Conservation (phyloP, 208 protist genomes). For the Acanthamoeba royreba region DNA sequence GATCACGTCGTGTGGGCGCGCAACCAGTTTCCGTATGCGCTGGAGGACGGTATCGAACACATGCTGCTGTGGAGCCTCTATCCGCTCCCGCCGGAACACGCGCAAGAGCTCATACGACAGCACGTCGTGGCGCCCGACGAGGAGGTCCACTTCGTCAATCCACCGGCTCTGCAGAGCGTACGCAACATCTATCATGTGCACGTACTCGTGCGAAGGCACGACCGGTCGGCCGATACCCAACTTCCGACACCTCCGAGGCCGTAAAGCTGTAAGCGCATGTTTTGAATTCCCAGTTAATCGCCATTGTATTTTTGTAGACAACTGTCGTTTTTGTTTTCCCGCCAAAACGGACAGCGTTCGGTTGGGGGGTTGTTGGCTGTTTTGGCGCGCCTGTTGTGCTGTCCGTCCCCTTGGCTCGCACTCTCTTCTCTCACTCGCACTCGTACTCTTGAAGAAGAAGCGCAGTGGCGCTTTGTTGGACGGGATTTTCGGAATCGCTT, state of each 20-base stretch:
- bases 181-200: neutral
- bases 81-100: neutral
- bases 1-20: neutral
- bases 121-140: neutral
- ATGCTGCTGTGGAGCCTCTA: neutral
- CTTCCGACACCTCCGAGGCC: neutral
- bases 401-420: no score
- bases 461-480: no score
- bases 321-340: no score
- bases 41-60: neutral
- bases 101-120: neutral
- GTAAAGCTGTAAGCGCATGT: no score
- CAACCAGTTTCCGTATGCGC: neutral
- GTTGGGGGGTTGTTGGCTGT: no score
- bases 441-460: no score
- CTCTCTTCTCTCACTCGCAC: no score
- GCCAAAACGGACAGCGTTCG: no score
- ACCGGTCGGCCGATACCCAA: neutral
- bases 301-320: no score
- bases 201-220: neutral
- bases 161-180: neutral
- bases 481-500: no score
- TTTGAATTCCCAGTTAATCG: no score
- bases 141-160: slow-evolving; percentile 2
- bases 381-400: no score